Evolutionary conservation across 768 basidiomycete genomes (phyloP).

Genomic region (Sarcomyxa edulis): DNA sequence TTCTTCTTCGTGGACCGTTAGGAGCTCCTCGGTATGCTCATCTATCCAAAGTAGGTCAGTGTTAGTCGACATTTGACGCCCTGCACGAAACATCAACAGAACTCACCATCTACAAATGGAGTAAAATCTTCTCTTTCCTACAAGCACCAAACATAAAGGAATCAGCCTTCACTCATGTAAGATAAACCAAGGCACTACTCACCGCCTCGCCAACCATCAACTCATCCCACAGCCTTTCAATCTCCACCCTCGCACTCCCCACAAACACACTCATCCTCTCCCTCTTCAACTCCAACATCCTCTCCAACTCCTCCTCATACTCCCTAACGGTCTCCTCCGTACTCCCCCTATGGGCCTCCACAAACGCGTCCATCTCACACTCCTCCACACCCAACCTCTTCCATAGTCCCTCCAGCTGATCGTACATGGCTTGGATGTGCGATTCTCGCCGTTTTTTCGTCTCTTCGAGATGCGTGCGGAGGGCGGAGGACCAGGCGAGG

Average conservation of each 20-base stretch:
- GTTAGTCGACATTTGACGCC: constrained; percentile 3
- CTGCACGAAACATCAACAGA: not conserved
- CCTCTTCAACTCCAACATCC: constrained; percentile 85
- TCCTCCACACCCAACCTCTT: constrained; percentile 76
- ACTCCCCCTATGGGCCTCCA: constrained; percentile 80
- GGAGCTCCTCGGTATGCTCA: constrained; percentile 84
- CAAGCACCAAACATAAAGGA: too few species aligned
- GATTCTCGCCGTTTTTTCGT: constrained; percentile 71
- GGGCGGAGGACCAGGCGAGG: constrained; percentile 62
- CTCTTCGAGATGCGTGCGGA: constrained; percentile 59
- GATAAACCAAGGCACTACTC: too few species aligned
- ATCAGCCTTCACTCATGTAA: too few species aligned
- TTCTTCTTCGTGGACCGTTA: constrained; percentile 82
- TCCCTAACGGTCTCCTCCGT: constrained; percentile 71
- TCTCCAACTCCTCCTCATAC: constrained; percentile 86
- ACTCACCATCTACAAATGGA: constrained; percentile 76
- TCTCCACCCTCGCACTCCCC: constrained; percentile 73
- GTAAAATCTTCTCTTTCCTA: constrained; percentile 78
- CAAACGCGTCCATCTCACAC: constrained; percentile 84
- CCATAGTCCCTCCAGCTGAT: constrained; percentile 91
- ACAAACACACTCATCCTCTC: constrained; percentile 87
- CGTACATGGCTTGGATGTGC: constrained; percentile 90
- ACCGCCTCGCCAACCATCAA: constrained; percentile 82
- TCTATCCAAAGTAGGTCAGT: constrained; percentile 39
- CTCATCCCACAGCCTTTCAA: constrained; percentile 77